Conservation (phyloP, 2,329 filamentous ascomycete species). For the Fusarium sp. region DNA sequence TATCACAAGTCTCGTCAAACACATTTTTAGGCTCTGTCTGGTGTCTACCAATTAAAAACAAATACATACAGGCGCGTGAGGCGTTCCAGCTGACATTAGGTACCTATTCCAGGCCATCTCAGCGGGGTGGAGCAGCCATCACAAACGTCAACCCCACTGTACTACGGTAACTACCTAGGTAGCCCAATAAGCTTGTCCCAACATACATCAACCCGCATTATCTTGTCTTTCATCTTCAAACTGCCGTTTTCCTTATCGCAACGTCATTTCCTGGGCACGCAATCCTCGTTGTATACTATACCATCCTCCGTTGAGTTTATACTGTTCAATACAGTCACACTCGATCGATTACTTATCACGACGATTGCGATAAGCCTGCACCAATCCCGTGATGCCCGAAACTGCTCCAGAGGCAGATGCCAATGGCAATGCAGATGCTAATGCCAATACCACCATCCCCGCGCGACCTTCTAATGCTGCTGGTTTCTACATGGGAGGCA, state of each 20-base stretch:
- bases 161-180: not conserved
- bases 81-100: not conserved
- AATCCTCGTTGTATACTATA: not conserved
- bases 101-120: not conserved
- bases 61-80: not conserved
- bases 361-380: slow-evolving; percentile 7
- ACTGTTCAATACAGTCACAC: not conserved
- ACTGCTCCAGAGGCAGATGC: slow-evolving; percentile 20
- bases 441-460: slow-evolving; percentile 1
- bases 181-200: slow-evolving; percentile 16
- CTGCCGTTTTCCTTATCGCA: not conserved
- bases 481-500: slow-evolving; percentile 37
- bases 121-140: not conserved
- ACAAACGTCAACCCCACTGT: slow-evolving; percentile 21
- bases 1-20: too few species aligned
- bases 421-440: slow-evolving; percentile 14
- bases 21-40: not conserved
- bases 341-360: not conserved
- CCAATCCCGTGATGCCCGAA: slow-evolving; percentile 19
- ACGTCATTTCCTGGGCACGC: not conserved
- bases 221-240: slow-evolving; percentile 5
- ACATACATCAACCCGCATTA: slow-evolving; percentile 6
- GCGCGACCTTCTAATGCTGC: slow-evolving; percentile 42
- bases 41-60: slow-evolving; percentile 19
- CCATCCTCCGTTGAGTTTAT: slow-evolving; percentile 2